phyloP scores from a whole-genome alignment of 257 asterid genomes.

The Solanum rostratum region DNA sequence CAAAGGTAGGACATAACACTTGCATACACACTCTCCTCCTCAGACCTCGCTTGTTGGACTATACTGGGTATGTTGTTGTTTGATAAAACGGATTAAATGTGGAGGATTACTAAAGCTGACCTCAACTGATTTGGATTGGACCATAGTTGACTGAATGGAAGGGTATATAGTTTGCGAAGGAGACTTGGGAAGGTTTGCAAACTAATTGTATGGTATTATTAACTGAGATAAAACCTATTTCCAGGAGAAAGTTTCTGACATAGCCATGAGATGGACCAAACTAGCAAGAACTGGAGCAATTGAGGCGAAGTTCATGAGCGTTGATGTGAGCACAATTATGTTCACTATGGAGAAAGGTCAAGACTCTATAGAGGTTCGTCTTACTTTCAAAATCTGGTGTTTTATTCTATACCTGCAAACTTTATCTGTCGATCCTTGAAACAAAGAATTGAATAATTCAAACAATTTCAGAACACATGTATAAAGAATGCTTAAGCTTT shows the following conservation, averaged over 20 bases:
- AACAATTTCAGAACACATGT: neutral
- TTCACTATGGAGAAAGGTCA: slow-evolving; percentile 82
- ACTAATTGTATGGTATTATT: neutral
- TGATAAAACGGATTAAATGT: neutral
- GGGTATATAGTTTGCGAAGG: neutral
- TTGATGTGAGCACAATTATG: slow-evolving; percentile 80
- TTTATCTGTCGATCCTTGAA: neutral
- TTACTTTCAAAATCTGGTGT: neutral
- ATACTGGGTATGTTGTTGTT: too few relatives aligned
- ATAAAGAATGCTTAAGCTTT: neutral
- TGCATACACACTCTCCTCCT: too few relatives aligned
- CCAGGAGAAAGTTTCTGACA: slow-evolving; percentile 65
- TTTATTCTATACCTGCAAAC: neutral
- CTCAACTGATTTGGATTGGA: neutral
- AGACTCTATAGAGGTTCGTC: slow-evolving; percentile 56
- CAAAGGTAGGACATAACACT: too few relatives aligned
- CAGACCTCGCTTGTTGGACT: too few relatives aligned
- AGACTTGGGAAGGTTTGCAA: neutral
- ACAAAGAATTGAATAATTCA: neutral
- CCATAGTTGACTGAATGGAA: neutral
- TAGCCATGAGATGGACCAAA: slow-evolving; percentile 74
- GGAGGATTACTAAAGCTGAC: neutral
- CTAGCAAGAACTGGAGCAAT: slow-evolving; percentile 82
- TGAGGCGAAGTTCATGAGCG: slow-evolving; percentile 56
- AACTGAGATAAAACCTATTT: neutral